A percentile compares a stretch with the other conserved stretches of the same genome.
Evolutionary conservation across 139 green algal genomes (phyloP).

Genomic region (Parachlorella kessleri): DNA sequence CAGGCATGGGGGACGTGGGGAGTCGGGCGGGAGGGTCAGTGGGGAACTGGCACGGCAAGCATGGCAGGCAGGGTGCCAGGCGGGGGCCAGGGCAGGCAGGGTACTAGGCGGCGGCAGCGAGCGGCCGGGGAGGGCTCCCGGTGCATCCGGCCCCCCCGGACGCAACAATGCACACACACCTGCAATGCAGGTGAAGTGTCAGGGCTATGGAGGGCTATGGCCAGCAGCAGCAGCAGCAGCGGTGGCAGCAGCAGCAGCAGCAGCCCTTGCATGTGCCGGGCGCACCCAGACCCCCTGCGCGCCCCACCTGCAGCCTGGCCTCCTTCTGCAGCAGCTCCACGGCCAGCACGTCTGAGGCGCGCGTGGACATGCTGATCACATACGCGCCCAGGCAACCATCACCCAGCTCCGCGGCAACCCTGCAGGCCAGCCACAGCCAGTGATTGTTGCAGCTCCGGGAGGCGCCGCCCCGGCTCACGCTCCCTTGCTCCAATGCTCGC

Average conservation of each 20-base stretch:
- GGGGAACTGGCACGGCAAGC: neutral
- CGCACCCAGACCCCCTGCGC: neutral
- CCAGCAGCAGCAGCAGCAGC: too few species aligned
- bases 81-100: neutral
- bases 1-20: neutral
- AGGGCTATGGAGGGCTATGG: too few species aligned
- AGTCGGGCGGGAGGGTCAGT: neutral
- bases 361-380: slow-evolving; percentile 93
- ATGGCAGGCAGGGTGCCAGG: neutral
- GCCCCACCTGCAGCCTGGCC: slow-evolving; percentile 56
- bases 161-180: too few species aligned
- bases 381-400: slow-evolving; percentile 83
- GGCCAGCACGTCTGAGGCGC: slow-evolving; percentile 90
- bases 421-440: slow-evolving; percentile 69
- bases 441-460: too few species aligned
- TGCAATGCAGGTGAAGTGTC: too few species aligned
- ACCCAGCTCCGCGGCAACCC: slow-evolving; percentile 49
- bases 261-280: too few species aligned
- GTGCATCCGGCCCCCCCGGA: too few species aligned
- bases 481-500: too few species aligned
- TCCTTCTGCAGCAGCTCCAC: slow-evolving; percentile 96
- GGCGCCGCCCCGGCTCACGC: too few species aligned
- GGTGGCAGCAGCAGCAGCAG: too few species aligned
- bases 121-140: too few species aligned
- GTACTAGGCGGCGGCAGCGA: too few species aligned